phyloP scores from a whole-genome alignment of 257 asterid genomes.

The Solanum dulcamara region DNA sequence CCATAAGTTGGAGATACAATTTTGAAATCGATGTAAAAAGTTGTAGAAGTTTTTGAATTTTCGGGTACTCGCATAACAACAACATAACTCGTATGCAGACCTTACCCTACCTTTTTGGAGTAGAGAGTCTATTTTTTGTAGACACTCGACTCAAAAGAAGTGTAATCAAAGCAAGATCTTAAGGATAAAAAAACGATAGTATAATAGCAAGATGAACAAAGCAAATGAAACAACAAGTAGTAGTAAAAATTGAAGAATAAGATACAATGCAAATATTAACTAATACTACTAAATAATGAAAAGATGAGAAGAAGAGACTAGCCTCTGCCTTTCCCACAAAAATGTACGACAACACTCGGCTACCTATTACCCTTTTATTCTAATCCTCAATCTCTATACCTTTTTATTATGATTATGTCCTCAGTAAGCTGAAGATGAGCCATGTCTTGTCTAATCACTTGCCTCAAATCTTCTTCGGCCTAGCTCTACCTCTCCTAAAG shows the following conservation, averaged over 20 bases:
- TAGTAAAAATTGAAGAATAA: background rate
- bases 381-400: background rate
- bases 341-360: background rate
- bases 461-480: background rate
- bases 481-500: background rate
- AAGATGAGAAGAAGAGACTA: background rate
- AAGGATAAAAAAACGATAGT: background rate
- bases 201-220: background rate
- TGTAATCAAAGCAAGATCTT: background rate
- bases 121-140: background rate
- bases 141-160: background rate
- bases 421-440: background rate
- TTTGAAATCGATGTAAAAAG: background rate
- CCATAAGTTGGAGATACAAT: background rate
- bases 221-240: background rate
- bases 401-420: background rate
- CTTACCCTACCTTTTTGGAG: background rate
- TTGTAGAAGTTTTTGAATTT: background rate
- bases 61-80: background rate
- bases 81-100: background rate
- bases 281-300: background rate
- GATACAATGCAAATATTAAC: background rate
- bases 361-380: background rate
- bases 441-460: background rate
- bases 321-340: background rate